A percentile compares a stretch with the other conserved stretches of the same genome.
Conservation (phyloP, 768 basidiomycete genomes). For the Termitomyces sp. region DNA sequence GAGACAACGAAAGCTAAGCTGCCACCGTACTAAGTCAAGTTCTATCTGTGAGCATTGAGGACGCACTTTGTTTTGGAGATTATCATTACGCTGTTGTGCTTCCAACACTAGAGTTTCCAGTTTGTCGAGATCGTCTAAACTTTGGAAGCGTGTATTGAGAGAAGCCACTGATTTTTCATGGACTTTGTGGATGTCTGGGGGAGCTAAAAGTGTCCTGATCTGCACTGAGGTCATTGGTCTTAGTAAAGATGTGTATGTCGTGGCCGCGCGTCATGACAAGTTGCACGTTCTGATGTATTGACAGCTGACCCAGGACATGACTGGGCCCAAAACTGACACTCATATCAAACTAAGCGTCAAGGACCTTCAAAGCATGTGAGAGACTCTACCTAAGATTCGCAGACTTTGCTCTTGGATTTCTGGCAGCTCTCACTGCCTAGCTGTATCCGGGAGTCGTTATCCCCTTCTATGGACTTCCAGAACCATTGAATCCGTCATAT, state of each 20-base stretch:
- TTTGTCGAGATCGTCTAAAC: slow-evolving; percentile 47
- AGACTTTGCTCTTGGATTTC: neutral
- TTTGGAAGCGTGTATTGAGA: slow-evolving; percentile 44
- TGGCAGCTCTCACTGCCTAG: neutral
- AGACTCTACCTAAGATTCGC: too few relatives aligned
- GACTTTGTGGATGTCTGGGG: slow-evolving; percentile 37
- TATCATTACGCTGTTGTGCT: slow-evolving; percentile 34
- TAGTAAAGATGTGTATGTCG: slow-evolving; percentile 6
- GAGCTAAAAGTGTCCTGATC: slow-evolving; percentile 45
- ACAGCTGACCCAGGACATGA: too few relatives aligned
- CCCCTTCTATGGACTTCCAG: too few relatives aligned
- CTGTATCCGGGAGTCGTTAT: neutral
- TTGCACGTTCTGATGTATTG: too few relatives aligned
- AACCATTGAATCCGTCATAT: neutral
- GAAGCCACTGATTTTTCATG: slow-evolving; percentile 29
- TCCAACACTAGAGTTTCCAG: slow-evolving; percentile 42
- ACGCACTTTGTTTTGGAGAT: slow-evolving; percentile 45
- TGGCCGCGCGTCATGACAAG: too few relatives aligned
- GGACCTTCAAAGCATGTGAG: too few relatives aligned
- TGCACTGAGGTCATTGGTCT: slow-evolving; percentile 22
- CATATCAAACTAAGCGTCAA: too few relatives aligned
- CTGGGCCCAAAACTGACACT: too few relatives aligned
- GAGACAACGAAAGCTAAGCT: slow-evolving; percentile 59
- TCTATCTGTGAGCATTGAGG: slow-evolving; percentile 11
- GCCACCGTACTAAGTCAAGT: slow-evolving; percentile 33